phyloP scores from a whole-genome alignment of 169 alveolate species.

The Blepharisma undulans region DNA sequence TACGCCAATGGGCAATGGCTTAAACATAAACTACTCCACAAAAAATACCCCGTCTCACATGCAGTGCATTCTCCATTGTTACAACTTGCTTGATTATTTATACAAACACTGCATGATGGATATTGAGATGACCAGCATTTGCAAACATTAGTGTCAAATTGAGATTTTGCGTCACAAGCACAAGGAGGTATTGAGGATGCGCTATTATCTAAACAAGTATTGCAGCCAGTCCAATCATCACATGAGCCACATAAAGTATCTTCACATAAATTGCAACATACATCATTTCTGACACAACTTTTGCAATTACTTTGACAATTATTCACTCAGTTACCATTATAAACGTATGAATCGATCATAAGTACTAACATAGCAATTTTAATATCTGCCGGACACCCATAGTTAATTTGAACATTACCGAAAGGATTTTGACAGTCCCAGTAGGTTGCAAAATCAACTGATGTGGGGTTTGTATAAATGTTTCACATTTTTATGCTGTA shows the following conservation, averaged over 20 bases:
- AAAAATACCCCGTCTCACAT: background rate
- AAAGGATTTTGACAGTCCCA: no score
- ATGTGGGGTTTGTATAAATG: background rate
- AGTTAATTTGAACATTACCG: background rate
- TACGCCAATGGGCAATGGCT: slow-evolving; percentile 2
- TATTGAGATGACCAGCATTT: background rate
- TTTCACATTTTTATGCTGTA: background rate
- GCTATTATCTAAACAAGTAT: background rate
- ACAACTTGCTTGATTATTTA: background rate
- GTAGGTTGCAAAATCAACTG: no score
- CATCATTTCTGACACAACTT: no score
- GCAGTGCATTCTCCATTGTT: background rate
- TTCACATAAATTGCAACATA: background rate
- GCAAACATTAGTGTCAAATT: no score
- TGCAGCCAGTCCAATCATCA: background rate
- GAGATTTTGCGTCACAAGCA: no score
- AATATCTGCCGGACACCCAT: no score
- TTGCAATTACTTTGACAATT: no score
- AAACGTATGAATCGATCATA: no score
- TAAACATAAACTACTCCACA: no score
- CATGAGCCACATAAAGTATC: background rate
- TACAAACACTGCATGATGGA: background rate
- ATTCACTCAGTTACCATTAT: no score
- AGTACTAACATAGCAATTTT: no score
- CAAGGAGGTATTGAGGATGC: no score